These are phyloP conservation scores for Wickerhamomyces sp. DNA, from an alignment of 1,139 yeast genomes.

Conservation along the genomic window DNA sequence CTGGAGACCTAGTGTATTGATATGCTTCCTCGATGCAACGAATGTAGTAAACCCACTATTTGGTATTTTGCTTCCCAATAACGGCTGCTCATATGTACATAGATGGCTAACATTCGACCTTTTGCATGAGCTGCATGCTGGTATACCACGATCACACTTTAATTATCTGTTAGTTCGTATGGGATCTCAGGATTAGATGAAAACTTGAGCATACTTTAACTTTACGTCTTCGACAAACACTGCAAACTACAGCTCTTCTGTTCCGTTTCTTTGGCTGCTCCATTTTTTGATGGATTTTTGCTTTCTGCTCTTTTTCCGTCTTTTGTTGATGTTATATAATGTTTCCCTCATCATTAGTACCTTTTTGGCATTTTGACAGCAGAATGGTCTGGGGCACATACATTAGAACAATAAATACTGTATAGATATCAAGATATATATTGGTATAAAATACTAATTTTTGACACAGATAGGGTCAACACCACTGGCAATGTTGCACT, in stretches of 20 bases:
- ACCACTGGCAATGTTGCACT: constrained; percentile 86
- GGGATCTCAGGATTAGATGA: no score
- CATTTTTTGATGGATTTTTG: no score
- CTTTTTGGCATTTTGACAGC: no score
- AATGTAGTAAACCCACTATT: no score
- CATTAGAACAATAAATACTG: not conserved
- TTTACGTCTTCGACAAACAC: not conserved
- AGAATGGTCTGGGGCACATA: not conserved
- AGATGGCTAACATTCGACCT: not conserved
- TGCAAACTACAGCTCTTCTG: not conserved
- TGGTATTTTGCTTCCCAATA: no score
- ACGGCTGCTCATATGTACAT: not conserved
- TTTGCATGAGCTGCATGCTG: not conserved
- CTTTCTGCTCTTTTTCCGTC: no score
- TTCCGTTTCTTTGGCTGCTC: not conserved
- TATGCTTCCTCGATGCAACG: no score
- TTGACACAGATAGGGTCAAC: constrained; percentile 47
- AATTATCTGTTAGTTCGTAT: no score
- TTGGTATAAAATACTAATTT: not conserved
- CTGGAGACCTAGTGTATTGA: no score
- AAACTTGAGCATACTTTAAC: not conserved
- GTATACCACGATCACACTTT: not conserved
- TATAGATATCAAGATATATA: not conserved
- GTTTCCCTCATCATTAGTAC: no score
- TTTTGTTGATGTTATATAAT: no score